These are phyloP conservation scores for Phytophthora sansomeana DNA, from an alignment of 352 stramenopile species.

Conservation along the genomic window DNA sequence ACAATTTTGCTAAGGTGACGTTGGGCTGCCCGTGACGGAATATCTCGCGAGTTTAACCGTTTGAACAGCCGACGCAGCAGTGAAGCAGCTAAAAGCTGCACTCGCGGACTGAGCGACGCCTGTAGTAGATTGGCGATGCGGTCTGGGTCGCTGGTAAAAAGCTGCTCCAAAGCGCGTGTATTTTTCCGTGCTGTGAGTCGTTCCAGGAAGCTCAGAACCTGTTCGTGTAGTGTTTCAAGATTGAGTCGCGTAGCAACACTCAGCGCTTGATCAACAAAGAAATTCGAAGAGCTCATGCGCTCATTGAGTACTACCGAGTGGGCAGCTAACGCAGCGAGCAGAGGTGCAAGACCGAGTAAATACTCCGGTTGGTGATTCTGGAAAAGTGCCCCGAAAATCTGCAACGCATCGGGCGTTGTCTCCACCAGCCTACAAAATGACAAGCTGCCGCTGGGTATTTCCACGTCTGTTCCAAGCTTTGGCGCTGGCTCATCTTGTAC, in stretches of 20 bases:
- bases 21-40: conserved; percentile 50
- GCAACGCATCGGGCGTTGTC: conserved; percentile 27
- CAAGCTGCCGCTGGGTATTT: conserved; percentile 18
- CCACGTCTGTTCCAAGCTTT: neutral
- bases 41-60: conserved; percentile 45
- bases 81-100: conserved; percentile 44
- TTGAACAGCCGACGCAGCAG: conserved; percentile 72
- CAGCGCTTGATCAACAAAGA: conserved; percentile 49
- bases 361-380: conserved; percentile 44
- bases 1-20: conserved; percentile 56
- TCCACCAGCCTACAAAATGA: conserved; percentile 53
- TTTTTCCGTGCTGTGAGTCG: conserved; percentile 65
- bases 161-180: conserved; percentile 38
- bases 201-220: conserved; percentile 59
- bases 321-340: conserved; percentile 51
- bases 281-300: conserved; percentile 40
- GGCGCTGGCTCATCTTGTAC: neutral
- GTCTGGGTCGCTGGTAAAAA: conserved; percentile 59
- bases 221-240: conserved; percentile 44
- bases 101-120: conserved; percentile 29
- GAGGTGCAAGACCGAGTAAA: conserved; percentile 51
- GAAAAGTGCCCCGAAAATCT: conserved; percentile 51
- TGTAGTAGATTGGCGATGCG: conserved; percentile 67
- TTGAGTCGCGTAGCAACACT: conserved; percentile 46
- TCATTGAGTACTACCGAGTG: conserved; percentile 40